Base-by-base conservation (phyloP, 2,329 filamentous ascomycete genomes). In the Alternaria ventricosa region DNA sequence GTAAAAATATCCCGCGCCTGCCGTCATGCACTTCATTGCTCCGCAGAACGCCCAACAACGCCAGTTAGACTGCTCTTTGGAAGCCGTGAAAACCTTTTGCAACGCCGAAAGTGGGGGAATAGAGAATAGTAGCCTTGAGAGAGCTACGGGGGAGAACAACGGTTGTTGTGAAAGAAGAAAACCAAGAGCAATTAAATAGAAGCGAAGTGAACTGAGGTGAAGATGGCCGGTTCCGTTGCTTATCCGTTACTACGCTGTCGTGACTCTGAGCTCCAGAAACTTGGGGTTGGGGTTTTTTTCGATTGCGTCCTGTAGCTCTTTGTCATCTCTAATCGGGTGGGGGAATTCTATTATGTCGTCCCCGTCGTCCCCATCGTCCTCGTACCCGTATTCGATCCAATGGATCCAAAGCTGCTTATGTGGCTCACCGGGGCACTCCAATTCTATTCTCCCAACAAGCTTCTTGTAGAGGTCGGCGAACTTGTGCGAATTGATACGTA, bases 391-490 rank as follows among this genome's bases (percentile, higher is more conserved):
- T 71, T 90, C 92, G 23, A 97, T 10, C 27, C 27, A 10, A 4
- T 27, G 9, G 27, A 27, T 4, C 27, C 87, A 65, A 91, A 97
- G 86, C 22, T 91, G 87, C n/a, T 92, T 89, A 10, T 87, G 84
- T 12, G 84, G 84, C 55, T 80, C 74, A 7, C 72, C 74, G 7
- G 79, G 78, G 55, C 79, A 80, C 65, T 85, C 83, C 47, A 97
- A 87, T 82, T 94, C 94, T 68, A 97, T 86, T 47, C 96, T 88
- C 71, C 97, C 93, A 54, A 89, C 87, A 63, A 98, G 89, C 81
- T 96, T 97, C 69, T 94, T 90, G 71, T 91, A 90, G 9, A 99
- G 86, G 65, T 93, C 91, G 57, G 87, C 84, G 79, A 90, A 96
- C 57, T 87, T 87, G 72, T 96, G 93, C 58, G 96, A 92, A 1